Evolutionary conservation across 2,329 filamentous ascomycete genomes (phyloP).

Genomic region (Hypoxylon rubiginosum): DNA sequence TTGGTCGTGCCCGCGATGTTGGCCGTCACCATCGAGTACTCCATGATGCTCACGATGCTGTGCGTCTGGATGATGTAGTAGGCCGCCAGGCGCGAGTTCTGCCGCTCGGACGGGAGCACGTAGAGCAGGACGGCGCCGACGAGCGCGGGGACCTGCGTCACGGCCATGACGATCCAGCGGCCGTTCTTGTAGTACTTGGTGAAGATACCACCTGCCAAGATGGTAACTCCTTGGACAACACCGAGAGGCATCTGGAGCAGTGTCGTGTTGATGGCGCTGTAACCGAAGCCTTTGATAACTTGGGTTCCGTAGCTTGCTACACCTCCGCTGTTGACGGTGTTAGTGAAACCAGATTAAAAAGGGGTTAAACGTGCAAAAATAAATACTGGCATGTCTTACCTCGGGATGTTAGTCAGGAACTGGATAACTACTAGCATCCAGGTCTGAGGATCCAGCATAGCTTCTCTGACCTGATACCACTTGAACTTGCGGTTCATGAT

Average conservation of each 20-base stretch:
- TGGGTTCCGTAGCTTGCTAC: conserved; percentile 71
- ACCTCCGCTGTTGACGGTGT: conserved; percentile 61
- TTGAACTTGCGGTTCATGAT: conserved; percentile 55
- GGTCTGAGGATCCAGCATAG: conserved; percentile 60
- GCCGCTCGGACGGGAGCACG: neutral
- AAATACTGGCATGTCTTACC: neutral
- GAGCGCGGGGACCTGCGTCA: conserved; percentile 7
- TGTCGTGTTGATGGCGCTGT: conserved; percentile 65
- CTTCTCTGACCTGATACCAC: conserved; percentile 55
- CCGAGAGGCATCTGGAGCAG: conserved; percentile 63
- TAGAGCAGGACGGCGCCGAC: conserved; percentile 9
- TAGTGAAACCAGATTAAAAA: neutral
- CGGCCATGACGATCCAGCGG: conserved; percentile 5
- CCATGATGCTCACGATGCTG: conserved; percentile 9
- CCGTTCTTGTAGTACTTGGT: conserved; percentile 14
- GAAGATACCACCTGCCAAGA: conserved; percentile 8
- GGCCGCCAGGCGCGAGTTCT: conserved; percentile 10
- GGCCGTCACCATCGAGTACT: conserved; percentile 9
- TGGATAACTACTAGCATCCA: conserved; percentile 67
- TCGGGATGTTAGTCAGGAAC: conserved; percentile 62
- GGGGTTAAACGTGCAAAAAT: neutral
- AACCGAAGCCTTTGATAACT: conserved; percentile 70
- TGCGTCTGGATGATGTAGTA: conserved; percentile 14
- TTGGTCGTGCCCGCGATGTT: conserved; percentile 3
- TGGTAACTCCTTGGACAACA: conserved; percentile 3